Conservation (phyloP, 2,329 filamentous ascomycete genomes). For the Calonectria honghensis region DNA sequence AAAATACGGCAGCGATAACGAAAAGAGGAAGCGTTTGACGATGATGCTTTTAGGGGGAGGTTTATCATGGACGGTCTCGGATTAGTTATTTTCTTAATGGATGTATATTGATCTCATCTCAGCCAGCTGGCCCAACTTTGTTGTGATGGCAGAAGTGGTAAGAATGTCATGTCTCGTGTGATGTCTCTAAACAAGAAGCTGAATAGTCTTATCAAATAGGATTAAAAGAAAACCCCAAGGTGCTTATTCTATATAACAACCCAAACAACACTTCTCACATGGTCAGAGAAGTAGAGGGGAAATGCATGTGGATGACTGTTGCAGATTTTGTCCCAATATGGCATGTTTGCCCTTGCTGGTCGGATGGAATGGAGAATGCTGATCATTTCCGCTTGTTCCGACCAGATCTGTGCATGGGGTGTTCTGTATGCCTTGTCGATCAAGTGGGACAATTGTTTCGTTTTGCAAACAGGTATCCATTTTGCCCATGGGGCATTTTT, state of each 20-base stretch:
- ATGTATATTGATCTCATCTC: slow-evolving; percentile 23
- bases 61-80: neutral
- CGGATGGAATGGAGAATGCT: slow-evolving; percentile 21
- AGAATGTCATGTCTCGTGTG: neutral
- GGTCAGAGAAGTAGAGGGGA: neutral
- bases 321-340: neutral
- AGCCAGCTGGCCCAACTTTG: neutral
- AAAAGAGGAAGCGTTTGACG: slow-evolving; percentile 19
- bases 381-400: slow-evolving; percentile 21
- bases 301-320: neutral
- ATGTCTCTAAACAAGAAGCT: neutral
- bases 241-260: no score
- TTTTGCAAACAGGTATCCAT: neutral
- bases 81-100: slow-evolving; percentile 21
- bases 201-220: no score
- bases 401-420: slow-evolving; percentile 11
- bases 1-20: slow-evolving; percentile 17
- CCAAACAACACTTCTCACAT: no score
- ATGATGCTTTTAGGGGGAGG: slow-evolving; percentile 14
- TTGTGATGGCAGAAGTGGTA: no score
- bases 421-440: slow-evolving; percentile 17
- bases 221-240: no score
- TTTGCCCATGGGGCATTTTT: neutral
- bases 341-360: neutral
- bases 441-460: neutral